These are phyloP conservation scores for Lathyrus tuberosus DNA, from an alignment of 306 rosid species.

Conservation along the genomic window DNA sequence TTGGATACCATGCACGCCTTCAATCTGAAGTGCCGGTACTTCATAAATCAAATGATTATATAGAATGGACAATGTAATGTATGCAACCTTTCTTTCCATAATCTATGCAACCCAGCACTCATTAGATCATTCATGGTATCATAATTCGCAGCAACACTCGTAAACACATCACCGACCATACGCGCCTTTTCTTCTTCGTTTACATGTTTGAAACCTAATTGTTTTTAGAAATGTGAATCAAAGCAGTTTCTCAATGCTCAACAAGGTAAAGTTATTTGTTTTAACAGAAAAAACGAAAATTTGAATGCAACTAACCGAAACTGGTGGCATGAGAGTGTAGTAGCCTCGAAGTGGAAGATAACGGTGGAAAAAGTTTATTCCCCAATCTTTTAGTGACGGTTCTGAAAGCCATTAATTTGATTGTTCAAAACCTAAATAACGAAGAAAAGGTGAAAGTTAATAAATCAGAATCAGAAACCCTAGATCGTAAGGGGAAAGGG, in stretches of 20 bases:
- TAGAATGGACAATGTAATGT: not conserved
- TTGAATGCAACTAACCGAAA: constrained; percentile 66
- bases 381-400: constrained; percentile 53
- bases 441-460: not conserved
- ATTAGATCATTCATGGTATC: constrained; percentile 93
- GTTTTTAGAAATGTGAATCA: not conserved
- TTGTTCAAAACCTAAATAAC: not conserved
- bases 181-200: constrained; percentile 87
- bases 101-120: constrained; percentile 93
- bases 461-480: not conserved
- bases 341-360: constrained; percentile 55
- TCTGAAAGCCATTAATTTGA: constrained; percentile 68
- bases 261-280: not conserved
- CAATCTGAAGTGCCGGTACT: too few relatives aligned
- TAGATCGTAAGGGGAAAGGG: not conserved
- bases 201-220: constrained; percentile 81
- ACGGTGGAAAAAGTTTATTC: constrained; percentile 52
- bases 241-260: not conserved
- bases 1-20: too few relatives aligned
- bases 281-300: constrained; percentile 10
- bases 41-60: not conserved
- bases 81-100: constrained; percentile 92
- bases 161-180: constrained; percentile 86
- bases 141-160: constrained; percentile 82
- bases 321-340: constrained; percentile 93